A percentile compares a stretch with the other conserved stretches of the same genome.
phyloP scores from a whole-genome alignment of 192 early-diverging fungal genomes.

The Pilaira anomala region DNA sequence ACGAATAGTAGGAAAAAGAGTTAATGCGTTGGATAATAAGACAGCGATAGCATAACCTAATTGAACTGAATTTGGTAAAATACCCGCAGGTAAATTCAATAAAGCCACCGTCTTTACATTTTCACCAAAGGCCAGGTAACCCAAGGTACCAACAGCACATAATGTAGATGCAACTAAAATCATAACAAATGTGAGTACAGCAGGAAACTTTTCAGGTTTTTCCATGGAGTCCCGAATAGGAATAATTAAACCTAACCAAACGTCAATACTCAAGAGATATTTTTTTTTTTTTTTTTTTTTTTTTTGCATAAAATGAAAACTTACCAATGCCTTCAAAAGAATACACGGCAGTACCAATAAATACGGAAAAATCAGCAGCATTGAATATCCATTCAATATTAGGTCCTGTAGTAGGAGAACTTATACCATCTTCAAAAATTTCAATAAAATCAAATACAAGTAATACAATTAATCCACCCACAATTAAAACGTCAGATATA shows the following conservation, averaged over 20 bases:
- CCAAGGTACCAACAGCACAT: conserved; percentile 68
- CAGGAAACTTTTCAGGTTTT: conserved; percentile 76
- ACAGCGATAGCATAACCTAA: conserved; percentile 86
- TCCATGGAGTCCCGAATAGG: conserved; percentile 82
- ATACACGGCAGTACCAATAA: conserved; percentile 87
- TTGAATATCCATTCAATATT: conserved; percentile 55
- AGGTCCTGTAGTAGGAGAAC: conserved; percentile 45
- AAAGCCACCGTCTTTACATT: conserved; percentile 79
- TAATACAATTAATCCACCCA: conserved; percentile 73
- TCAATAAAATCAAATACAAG: conserved; percentile 68
- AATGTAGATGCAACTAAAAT: conserved; percentile 67
- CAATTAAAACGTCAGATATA: conserved; percentile 85
- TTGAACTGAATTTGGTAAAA: conserved; percentile 65
- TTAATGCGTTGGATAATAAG: conserved; percentile 81
- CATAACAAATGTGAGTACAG: conserved; percentile 70
- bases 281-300: background rate
- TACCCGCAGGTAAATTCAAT: conserved; percentile 73
- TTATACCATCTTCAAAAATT: conserved; percentile 45
- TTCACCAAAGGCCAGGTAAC: conserved; percentile 79
- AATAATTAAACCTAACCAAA: conserved; percentile 48
- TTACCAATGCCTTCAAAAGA: conserved; percentile 92
- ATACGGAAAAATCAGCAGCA: conserved; percentile 64
- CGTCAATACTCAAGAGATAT: background rate
- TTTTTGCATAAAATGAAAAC: background rate
- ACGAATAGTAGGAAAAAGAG: conserved; percentile 84